Evolutionary conservation across 371 early-diverging fungal species (phyloP), one percentile per base, ranked within the genome.

Genomic region (Entomophthora muscae): DNA sequence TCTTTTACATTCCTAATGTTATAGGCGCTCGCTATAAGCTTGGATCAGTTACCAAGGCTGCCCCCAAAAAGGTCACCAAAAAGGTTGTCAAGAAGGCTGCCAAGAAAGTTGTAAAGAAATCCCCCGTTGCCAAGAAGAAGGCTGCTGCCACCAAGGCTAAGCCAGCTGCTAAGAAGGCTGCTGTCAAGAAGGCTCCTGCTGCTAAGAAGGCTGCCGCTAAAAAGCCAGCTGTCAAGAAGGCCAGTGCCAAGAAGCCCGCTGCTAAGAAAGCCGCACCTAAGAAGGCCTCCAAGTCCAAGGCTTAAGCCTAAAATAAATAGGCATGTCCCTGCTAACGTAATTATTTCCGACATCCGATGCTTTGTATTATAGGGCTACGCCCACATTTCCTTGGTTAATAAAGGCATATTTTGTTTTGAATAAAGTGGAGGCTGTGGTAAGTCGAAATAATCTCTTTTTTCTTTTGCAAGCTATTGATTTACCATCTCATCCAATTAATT

Each of bases 1-100:
- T 78, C 83, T 53, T 76, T 86, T 65, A 87, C 86, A 75, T 72
- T 89, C 61, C 79, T 73, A 66, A 85, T 83, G 66, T 72, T 70
- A 63, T 68, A 70, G 72, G 72, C 63, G 32, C 69, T 28, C 71
- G 70, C 64, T 68, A 65, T 65, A 67, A 67, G 64, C 75, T 74
- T 68, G 71, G 73, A 66, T 55, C 77, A 61, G 73, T 71, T 31
- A 62, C 70, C 51, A 71, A 71, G 68, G 66, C 66, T 56, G 69
- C 71, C 30, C 64, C 73, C 58, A 55, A 75, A 63, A 64, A 70
- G 53, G 72, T 74, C 73, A 69, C 72, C 42, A 67, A 67, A 68
- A 69, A 74, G 61, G 67, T 63, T 57, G 69, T n/a, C n/a, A n/a
- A n/a, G n/a, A n/a, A n/a, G n/a, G n/a, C n/a, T n/a, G n/a, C n/a